These are phyloP conservation scores for Xerocomellus chrysenteron DNA, from an alignment of 768 basidiomycete species.

Conservation along the genomic window DNA sequence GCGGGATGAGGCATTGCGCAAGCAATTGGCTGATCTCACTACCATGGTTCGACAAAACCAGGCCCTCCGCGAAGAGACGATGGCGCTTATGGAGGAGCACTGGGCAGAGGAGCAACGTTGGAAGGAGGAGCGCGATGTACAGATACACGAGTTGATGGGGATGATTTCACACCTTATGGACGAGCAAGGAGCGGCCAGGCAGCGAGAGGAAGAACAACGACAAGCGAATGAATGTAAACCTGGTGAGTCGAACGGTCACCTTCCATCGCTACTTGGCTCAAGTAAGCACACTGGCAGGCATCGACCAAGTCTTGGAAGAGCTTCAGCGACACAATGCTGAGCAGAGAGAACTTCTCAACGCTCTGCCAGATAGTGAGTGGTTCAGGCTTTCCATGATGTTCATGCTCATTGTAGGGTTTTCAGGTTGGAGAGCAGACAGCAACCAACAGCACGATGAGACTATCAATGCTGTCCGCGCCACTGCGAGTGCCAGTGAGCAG, in stretches of 20 bases:
- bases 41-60: slow-evolving; percentile 69
- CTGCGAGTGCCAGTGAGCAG: slow-evolving; percentile 58
- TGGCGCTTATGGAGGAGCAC: slow-evolving; percentile 55
- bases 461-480: slow-evolving; percentile 63
- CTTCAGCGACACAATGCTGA: slow-evolving; percentile 59
- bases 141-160: slow-evolving; percentile 55
- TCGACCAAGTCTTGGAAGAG: slow-evolving; percentile 60
- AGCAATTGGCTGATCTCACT: slow-evolving; percentile 69
- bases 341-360: slow-evolving; percentile 53
- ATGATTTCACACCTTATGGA: slow-evolving; percentile 60
- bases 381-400: background rate
- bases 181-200: slow-evolving; percentile 53
- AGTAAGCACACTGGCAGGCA: slow-evolving; percentile 36
- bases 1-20: slow-evolving; percentile 57
- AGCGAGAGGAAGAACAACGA: slow-evolving; percentile 52
- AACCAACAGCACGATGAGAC: slow-evolving; percentile 65
- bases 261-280: slow-evolving; percentile 4
- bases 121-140: slow-evolving; percentile 56
- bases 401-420: slow-evolving; percentile 12
- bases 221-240: slow-evolving; percentile 52
- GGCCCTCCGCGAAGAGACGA: slow-evolving; percentile 59
- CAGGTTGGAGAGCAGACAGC: slow-evolving; percentile 70
- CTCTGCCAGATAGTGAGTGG: slow-evolving; percentile 57
- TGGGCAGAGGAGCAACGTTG: slow-evolving; percentile 62
- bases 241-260: slow-evolving; percentile 39